Percentiles rank a stretch among this genome's conserved stretches.
These are phyloP conservation scores for Xylaria sp. DNA, from an alignment of 2,329 filamentous ascomycete genomes.

Conservation along the genomic window DNA sequence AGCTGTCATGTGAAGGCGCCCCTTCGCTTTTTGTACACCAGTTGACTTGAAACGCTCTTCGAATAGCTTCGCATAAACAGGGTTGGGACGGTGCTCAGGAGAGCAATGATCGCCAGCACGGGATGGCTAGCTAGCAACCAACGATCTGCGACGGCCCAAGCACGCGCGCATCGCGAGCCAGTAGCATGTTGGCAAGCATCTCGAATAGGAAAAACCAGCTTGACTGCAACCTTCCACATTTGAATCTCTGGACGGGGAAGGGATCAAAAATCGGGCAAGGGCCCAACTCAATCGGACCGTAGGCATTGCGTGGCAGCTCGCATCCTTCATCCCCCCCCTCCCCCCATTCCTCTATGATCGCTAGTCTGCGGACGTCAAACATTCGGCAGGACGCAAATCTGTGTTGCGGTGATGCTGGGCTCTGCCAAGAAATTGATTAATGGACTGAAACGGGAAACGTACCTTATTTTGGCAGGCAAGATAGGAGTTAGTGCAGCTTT, in stretches of 20 bases:
- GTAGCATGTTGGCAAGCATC: constrained; percentile 30
- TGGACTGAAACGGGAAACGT: constrained; percentile 13
- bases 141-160: constrained; percentile 6
- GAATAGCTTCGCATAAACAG: constrained; percentile 24
- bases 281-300: constrained; percentile 25
- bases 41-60: constrained; percentile 1
- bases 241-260: constrained; percentile 14
- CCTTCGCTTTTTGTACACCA: constrained; percentile 17
- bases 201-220: constrained; percentile 26
- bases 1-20: constrained; percentile 8
- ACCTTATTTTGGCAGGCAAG: constrained; percentile 31
- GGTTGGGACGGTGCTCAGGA: constrained; percentile 2
- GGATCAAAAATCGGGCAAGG: constrained; percentile 9
- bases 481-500: not conserved
- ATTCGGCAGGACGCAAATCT: constrained; percentile 6
- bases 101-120: constrained; percentile 22
- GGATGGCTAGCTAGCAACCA: not conserved
- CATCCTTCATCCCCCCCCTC: not conserved
- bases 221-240: constrained; percentile 36
- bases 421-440: constrained; percentile 11
- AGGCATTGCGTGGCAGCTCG: constrained; percentile 11
- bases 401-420: not conserved
- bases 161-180: constrained; percentile 30
- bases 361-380: not conserved
- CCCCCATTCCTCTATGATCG: no score